Percentiles rank a stretch among this genome's conserved stretches.
phyloP scores from a whole-genome alignment of 495 filamentous ascomycete genomes.

The Lophiotrema nucula region DNA sequence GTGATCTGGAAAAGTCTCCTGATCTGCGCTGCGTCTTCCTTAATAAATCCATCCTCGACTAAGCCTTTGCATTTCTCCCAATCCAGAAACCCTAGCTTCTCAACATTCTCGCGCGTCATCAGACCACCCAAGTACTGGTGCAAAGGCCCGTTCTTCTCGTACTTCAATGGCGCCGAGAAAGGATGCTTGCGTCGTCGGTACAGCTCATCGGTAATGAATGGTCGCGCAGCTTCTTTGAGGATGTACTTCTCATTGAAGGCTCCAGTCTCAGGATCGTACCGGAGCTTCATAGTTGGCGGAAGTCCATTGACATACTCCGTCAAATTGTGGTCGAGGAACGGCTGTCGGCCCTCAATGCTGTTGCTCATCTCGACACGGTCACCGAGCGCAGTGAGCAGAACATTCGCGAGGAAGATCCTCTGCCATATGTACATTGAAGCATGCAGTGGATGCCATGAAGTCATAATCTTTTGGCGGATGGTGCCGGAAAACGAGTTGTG shows the following conservation, averaged over 20 bases:
- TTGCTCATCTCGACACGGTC: slow-evolving; percentile 56
- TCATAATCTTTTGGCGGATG: slow-evolving; percentile 37
- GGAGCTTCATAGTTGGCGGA: slow-evolving; percentile 50
- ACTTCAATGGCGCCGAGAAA: slow-evolving; percentile 43
- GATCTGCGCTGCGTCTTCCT: slow-evolving; percentile 13
- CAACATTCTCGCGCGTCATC: slow-evolving; percentile 44
- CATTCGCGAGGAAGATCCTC: slow-evolving; percentile 45
- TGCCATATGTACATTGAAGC: slow-evolving; percentile 47
- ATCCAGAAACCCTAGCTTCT: slow-evolving; percentile 48
- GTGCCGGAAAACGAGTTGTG: slow-evolving; percentile 14
- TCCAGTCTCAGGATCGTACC: slow-evolving; percentile 35
- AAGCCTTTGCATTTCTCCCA: slow-evolving; percentile 34
- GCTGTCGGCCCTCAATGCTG: slow-evolving; percentile 48
- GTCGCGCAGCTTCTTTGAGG: slow-evolving; percentile 49
- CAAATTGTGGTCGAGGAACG: slow-evolving; percentile 54
- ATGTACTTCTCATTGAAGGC: slow-evolving; percentile 50
- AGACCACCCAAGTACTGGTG: slow-evolving; percentile 39
- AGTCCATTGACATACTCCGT: slow-evolving; percentile 50
- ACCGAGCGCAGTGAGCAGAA: slow-evolving; percentile 47
- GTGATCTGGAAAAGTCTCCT: slow-evolving; percentile 28
- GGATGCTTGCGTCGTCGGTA: slow-evolving; percentile 50
- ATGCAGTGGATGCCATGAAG: slow-evolving; percentile 53
- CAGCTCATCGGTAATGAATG: slow-evolving; percentile 53
- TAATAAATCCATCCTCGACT: slow-evolving; percentile 41
- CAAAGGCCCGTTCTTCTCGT: slow-evolving; percentile 40